Conservation (phyloP, 371 early-diverging fungal genomes). For the Parasitella parasitica region DNA sequence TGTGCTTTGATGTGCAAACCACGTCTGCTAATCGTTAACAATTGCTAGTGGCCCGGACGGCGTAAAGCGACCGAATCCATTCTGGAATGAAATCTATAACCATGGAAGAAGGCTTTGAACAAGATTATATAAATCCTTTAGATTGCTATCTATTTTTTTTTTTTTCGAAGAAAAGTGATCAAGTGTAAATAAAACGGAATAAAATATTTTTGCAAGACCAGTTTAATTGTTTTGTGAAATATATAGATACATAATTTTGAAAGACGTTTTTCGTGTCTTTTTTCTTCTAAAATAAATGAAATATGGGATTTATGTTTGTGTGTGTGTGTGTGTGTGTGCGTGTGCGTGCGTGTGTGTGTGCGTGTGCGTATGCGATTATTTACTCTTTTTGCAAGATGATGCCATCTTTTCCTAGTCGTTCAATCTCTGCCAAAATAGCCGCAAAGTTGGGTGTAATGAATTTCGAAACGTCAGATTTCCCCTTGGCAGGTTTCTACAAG, state of each 20-base stretch:
- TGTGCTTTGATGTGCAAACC: neutral
- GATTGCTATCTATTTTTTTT: too few relatives aligned
- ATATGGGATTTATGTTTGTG: neutral
- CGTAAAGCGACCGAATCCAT: constrained; percentile 8
- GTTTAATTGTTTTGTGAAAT: neutral
- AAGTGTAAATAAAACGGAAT: too few relatives aligned
- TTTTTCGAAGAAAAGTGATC: too few relatives aligned
- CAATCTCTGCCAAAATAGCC: constrained; percentile 72
- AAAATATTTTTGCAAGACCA: too few relatives aligned
- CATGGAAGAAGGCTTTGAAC: neutral
- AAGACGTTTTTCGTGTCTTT: neutral
- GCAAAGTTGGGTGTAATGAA: constrained; percentile 62
- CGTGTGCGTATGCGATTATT: neutral
- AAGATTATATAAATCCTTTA: too few relatives aligned
- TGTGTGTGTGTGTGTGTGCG: neutral
- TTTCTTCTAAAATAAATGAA: neutral
- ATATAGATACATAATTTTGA: neutral
- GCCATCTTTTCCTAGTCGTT: constrained; percentile 30
- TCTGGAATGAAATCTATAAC: constrained; percentile 21
- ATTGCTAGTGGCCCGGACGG: constrained; percentile 15
- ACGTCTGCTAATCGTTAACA: neutral
- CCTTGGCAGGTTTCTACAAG: constrained; percentile 41
- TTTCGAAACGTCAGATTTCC: constrained; percentile 43
- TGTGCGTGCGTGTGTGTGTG: neutral
- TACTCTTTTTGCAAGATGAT: constrained; percentile 5